Conservation (phyloP, 805 yeast species). For the Barnettozyma californica region DNA sequence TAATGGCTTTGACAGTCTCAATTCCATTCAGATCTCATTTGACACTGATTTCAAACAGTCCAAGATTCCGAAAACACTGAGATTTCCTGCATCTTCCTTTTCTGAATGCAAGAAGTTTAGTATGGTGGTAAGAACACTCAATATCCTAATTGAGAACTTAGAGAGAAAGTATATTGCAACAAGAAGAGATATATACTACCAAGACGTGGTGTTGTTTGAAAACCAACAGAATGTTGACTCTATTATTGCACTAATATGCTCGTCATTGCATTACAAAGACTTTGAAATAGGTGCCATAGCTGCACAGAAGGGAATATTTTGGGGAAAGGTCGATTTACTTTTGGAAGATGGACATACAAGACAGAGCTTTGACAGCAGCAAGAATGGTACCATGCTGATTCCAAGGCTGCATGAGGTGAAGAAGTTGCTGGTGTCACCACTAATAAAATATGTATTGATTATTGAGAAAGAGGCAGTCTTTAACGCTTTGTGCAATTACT, state of each 20-base stretch:
- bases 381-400: slow-evolving; percentile 28
- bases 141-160: slow-evolving; percentile 17
- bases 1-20: slow-evolving; percentile 6
- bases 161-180: slow-evolving; percentile 23
- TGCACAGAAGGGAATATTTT: slow-evolving; percentile 58
- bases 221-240: slow-evolving; percentile 39
- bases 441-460: slow-evolving; percentile 30
- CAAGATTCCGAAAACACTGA: background rate
- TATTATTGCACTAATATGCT: slow-evolving; percentile 34
- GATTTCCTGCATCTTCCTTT: slow-evolving; percentile 14
- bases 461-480: slow-evolving; percentile 54
- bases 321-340: slow-evolving; percentile 28
- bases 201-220: slow-evolving; percentile 49
- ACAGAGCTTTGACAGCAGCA: slow-evolving; percentile 6
- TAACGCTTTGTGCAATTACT: slow-evolving; percentile 25
- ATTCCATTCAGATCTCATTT: background rate
- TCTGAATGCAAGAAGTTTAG: slow-evolving; percentile 10
- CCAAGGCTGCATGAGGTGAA: slow-evolving; percentile 33
- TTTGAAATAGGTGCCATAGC: slow-evolving; percentile 44
- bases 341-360: slow-evolving; percentile 5
- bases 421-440: slow-evolving; percentile 6
- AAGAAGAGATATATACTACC: slow-evolving; percentile 57
- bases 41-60: background rate
- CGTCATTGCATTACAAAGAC: slow-evolving; percentile 35
- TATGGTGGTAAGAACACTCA: slow-evolving; percentile 11